A percentile compares a stretch with the other conserved stretches of the same genome.
phyloP scores from a whole-genome alignment of 192 early-diverging fungal species.

The Kappamyces sp. region DNA sequence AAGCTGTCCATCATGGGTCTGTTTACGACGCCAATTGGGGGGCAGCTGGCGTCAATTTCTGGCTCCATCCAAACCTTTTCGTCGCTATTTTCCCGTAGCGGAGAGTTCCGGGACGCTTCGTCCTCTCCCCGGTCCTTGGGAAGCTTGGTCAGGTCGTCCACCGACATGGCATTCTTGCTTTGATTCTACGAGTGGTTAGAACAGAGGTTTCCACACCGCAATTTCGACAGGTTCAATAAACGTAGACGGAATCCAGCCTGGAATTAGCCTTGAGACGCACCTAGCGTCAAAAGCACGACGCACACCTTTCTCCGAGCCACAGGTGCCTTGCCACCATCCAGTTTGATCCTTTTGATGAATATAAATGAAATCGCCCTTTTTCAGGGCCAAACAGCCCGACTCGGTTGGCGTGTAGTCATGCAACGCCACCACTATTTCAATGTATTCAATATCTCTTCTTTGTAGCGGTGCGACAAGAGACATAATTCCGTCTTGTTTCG shows the following conservation, averaged over 20 bases:
- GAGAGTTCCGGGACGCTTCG: neutral
- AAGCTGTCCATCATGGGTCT: slow-evolving; percentile 28
- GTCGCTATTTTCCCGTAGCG: neutral
- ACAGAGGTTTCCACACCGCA: slow-evolving; percentile 9
- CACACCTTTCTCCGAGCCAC: slow-evolving; percentile 23
- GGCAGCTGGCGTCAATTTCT: slow-evolving; percentile 30
- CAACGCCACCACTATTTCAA: slow-evolving; percentile 34
- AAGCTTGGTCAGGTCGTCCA: slow-evolving; percentile 7
- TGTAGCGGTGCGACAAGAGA: neutral
- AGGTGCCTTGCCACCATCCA: slow-evolving; percentile 44
- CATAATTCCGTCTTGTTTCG: too few species aligned
- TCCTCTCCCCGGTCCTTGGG: slow-evolving; percentile 18
- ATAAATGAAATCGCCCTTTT: slow-evolving; percentile 36
- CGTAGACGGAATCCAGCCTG: slow-evolving; percentile 56
- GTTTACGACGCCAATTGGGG: slow-evolving; percentile 38
- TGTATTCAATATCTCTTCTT: slow-evolving; percentile 17
- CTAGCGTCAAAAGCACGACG: neutral
- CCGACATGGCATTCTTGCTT: neutral
- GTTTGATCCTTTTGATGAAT: slow-evolving; percentile 32
- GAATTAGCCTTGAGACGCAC: neutral
- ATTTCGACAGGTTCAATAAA: slow-evolving; percentile 29
- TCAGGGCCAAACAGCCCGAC: slow-evolving; percentile 27
- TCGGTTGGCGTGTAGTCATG: slow-evolving; percentile 35
- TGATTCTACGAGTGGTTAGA: neutral
- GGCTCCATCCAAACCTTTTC: neutral